Evolutionary conservation across 2,329 filamentous ascomycete species (phyloP), one percentile per base, ranked within the genome.

Genomic region (Pestalotiopsis sp.): DNA sequence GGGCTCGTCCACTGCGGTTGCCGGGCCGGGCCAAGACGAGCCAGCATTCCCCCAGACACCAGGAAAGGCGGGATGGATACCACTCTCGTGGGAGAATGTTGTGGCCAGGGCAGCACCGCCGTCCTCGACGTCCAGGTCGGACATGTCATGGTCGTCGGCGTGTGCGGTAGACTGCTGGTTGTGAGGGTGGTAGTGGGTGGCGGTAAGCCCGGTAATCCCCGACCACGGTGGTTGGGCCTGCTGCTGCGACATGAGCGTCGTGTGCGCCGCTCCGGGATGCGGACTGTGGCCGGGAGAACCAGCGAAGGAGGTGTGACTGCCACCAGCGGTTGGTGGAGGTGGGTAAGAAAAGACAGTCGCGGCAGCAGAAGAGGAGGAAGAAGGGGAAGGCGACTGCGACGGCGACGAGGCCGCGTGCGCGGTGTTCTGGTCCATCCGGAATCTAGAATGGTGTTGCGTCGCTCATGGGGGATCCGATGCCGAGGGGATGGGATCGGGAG

Each of bases 51-150:
- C 44, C 44, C 44, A 52, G 63, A 30, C 22, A 3, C 22, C 44
- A 10, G 48, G n/a, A 10, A 55, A 35, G 44, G 63, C 24, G 13
- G 63, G 30, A 38, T 40, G 38, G 52, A 59, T 39, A n/a, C 48
- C 52, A 20, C 39, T 48, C 3, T 40, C 30, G 55, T 60, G 56
- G 20, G 40, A 40, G 40, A 55, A 30, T 14, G 63, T 62, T 5
- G 26, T 55, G 5, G 44, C 13, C 30, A 66, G 30, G 30, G 64
- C 24, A 35, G 70, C 74, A 57, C 72, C 75, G 62, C 73, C 75
- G 67, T 76, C 74, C 66, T 76, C 74, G 67, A 75, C 73, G 66
- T 76, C 74, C 17, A 66, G 58, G 48, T 75, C 74, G 65, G 70
- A 17, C 71, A 73, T 72, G 59, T 70, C 72, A 70, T 73, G 35